Evolutionary conservation across 139 green algal genomes (phyloP).

Genomic region (Pycnococcus provasolii): DNA sequence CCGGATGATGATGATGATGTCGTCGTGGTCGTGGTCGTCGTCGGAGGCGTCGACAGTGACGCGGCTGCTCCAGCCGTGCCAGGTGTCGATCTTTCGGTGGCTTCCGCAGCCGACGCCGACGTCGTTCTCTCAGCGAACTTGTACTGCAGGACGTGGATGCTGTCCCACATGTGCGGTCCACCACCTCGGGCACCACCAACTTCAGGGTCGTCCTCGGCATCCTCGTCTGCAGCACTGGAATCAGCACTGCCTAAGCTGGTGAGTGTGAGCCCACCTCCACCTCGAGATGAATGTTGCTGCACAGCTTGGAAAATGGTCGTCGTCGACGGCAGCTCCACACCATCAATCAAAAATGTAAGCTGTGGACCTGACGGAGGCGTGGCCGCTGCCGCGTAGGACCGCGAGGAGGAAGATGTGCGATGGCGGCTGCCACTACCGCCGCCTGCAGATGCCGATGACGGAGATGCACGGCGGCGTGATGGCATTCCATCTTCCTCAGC

Average conservation of each 20-base stretch:
- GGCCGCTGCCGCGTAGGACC: conserved; percentile 1
- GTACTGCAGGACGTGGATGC: no score
- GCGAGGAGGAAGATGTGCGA: background rate
- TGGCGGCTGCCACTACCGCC: conserved; percentile 1
- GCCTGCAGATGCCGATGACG: background rate
- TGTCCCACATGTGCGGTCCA: no score
- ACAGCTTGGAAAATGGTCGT: conserved; percentile 81
- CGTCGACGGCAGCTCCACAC: conserved; percentile 31
- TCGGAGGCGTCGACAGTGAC: no score
- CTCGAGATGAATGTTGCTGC: conserved; percentile 21
- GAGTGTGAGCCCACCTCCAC: no score
- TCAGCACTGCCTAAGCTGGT: background rate
- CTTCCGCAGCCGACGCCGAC: no score
- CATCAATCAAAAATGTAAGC: conserved; percentile 57
- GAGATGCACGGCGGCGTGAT: no score
- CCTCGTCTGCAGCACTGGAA: conserved; percentile 11
- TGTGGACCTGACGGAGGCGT: conserved; percentile 28
- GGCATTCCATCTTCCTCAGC: background rate
- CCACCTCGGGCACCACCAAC: conserved; percentile 4
- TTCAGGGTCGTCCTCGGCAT: conserved; percentile 13
- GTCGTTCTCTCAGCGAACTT: no score
- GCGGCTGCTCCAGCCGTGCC: no score
- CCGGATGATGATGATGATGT: no score
- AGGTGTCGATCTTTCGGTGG: no score
- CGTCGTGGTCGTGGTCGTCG: no score